These are phyloP conservation scores for Pulveroboletus sp. DNA, from an alignment of 768 basidiomycete species.

Conservation along the genomic window DNA sequence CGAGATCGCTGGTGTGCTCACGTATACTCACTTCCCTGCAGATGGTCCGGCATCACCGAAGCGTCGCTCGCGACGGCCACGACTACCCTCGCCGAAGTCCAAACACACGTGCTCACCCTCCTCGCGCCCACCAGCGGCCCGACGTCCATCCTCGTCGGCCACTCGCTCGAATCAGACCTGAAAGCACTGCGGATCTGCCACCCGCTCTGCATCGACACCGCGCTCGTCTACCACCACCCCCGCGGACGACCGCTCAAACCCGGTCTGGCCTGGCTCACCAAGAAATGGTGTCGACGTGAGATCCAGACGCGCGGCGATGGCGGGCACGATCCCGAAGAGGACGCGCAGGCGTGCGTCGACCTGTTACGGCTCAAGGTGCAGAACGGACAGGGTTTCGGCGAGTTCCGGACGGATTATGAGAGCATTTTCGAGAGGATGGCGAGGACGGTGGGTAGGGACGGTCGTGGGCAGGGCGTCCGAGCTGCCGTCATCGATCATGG, in stretches of 20 bases:
- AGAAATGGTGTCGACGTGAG: conserved; percentile 86
- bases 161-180: conserved; percentile 94
- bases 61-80: conserved; percentile 64
- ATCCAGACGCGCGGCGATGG: conserved; percentile 84
- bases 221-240: conserved; percentile 86
- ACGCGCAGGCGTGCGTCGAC: conserved; percentile 85
- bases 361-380: conserved; percentile 78
- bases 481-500: conserved; percentile 83
- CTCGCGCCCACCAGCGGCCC: conserved; percentile 49
- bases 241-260: conserved; percentile 92
- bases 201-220: conserved; percentile 87
- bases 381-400: conserved; percentile 75
- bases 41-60: conserved; percentile 92
- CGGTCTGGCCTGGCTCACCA: conserved; percentile 93
- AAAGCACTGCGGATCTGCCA: conserved; percentile 84
- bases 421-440: conserved; percentile 84
- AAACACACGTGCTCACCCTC: conserved; percentile 60
- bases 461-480: conserved; percentile 41
- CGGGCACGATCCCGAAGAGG: conserved; percentile 93
- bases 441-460: conserved; percentile 44
- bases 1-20: too few relatives aligned
- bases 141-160: conserved; percentile 83
- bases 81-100: conserved; percentile 77
- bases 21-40: conserved; percentile 22
- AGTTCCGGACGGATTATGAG: conserved; percentile 81